Evolutionary conservation across 148 eudicot species (phyloP), one percentile per base, ranked within the genome.

Genomic region (Agrostemma githago): DNA sequence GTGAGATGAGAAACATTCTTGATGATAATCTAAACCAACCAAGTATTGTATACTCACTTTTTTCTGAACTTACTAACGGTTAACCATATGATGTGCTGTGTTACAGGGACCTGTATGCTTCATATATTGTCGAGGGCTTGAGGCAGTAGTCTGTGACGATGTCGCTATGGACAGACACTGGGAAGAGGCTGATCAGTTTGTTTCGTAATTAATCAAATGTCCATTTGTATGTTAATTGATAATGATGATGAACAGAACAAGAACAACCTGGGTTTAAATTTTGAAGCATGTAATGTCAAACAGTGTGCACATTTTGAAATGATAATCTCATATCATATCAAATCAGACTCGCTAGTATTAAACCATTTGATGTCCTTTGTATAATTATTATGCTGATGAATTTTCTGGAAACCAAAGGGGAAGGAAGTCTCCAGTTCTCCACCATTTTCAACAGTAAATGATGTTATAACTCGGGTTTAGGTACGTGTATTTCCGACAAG

Each of bases 61-160:
- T 17, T 54, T 74, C 16, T 6, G 20, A 53, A 51, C 6, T 67
- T 14, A 43, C 5, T 0, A 64, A 26, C 16, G 12, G 15, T 62
- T 43, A 12, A 44, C 4, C 16, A 56, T 17, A 74, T 6, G 43
- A 11, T 21, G 53, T 65, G 66, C 74, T 60, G 39, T 62, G 62
- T 66, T 79, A 20, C 84, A 93, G 96, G 98, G 98, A 89, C 83
- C 87, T 93, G 64, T 93, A 90, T 80, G 96, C 90, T 58, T 85
- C 96, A n/a, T 90, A 93, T 83, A 87, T 89, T 61, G 93, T 89
- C 42, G 96, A 93, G 75, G 83, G 89, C 82, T 79, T 90, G 88
- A 86, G 96, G 87, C 87, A 86, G 87, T 90, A 84, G 85, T 51
- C 48, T 20, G 37, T 19, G 6, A 12, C 59, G 57, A 34, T 2